Evolutionary conservation across 306 rosid genomes (phyloP).

Genomic region (Trifolium fragiferum): DNA sequence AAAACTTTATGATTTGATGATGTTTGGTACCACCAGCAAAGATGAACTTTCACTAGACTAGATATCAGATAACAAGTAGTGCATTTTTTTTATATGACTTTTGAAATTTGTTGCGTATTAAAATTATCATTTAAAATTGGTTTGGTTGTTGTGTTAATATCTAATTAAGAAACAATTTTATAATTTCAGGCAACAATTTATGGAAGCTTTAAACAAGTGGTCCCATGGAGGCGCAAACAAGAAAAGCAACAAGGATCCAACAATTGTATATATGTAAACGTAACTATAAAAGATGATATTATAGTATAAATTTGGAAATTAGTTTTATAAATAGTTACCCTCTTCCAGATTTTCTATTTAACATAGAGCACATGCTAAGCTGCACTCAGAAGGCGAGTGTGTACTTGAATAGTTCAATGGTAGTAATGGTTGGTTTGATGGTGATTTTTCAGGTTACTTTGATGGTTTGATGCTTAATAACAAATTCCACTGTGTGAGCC

Average conservation of each 20-base stretch:
- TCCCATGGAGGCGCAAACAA: constrained; percentile 71
- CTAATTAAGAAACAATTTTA: constrained; percentile 14
- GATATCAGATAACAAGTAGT: constrained; percentile 8
- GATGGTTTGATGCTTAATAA: not conserved
- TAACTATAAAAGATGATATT: too few relatives aligned
- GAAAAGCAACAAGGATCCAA: constrained; percentile 41
- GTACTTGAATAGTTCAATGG: not conserved
- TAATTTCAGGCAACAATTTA: constrained; percentile 63
- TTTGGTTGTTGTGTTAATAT: constrained; percentile 22
- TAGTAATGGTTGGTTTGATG: not conserved
- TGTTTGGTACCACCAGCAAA: constrained; percentile 1
- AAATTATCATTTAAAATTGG: constrained; percentile 5
- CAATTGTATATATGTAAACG: too few relatives aligned
- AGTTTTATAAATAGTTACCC: not conserved
- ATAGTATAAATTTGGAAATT: constrained; percentile 12
- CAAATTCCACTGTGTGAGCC: not conserved
- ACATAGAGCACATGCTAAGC: constrained; percentile 9
- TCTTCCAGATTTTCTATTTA: not conserved
- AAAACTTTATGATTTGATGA: not conserved
- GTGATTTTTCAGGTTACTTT: not conserved
- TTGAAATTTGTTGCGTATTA: constrained; percentile 3
- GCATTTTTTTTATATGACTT: constrained; percentile 17
- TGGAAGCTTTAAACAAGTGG: constrained; percentile 72
- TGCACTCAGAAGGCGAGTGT: not conserved
- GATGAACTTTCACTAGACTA: constrained; percentile 7